These are phyloP conservation scores for Aspergillus wentii DNA, from an alignment of 495 filamentous ascomycete species.

Conservation along the genomic window DNA sequence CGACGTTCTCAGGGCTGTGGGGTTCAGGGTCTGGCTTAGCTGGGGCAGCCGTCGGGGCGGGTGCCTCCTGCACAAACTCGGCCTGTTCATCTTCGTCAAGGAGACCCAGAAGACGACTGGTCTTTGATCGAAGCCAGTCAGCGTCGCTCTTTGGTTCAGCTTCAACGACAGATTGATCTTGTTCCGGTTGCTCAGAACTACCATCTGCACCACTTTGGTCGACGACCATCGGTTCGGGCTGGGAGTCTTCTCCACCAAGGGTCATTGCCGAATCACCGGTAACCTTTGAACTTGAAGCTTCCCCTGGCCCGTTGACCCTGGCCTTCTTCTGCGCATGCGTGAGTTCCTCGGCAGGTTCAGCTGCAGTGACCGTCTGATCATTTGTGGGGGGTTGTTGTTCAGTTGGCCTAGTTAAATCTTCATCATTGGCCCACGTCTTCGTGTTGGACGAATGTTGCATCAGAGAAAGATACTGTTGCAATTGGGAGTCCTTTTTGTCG, in stretches of 20 bases:
- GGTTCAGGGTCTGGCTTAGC: constrained; percentile 4
- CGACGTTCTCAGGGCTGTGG: constrained; percentile 5
- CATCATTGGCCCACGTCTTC: constrained; percentile 62
- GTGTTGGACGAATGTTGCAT: constrained; percentile 68
- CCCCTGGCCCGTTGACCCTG: constrained; percentile 17
- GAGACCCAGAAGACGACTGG: constrained; percentile 83
- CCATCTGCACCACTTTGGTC: constrained; percentile 15
- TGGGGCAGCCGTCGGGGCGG: too few relatives aligned
- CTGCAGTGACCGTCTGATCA: constrained; percentile 21
- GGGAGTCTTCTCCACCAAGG: constrained; percentile 3
- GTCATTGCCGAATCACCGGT: not conserved
- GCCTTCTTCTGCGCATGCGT: constrained; percentile 38
- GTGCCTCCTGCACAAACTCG: constrained; percentile 29
- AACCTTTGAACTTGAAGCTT: constrained; percentile 3
- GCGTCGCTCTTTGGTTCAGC: constrained; percentile 50
- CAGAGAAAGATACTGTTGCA: constrained; percentile 81
- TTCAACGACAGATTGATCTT: constrained; percentile 17
- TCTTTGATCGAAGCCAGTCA: constrained; percentile 91
- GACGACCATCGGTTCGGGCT: constrained; percentile 22
- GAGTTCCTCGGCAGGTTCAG: constrained; percentile 29
- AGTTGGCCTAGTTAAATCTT: constrained; percentile 33
- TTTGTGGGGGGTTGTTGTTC: constrained; percentile 14
- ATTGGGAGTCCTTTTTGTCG: constrained; percentile 61
- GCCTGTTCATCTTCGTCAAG: constrained; percentile 60
- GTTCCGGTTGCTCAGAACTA: constrained; percentile 13